Evolutionary conservation across 345 rosid genomes (phyloP).

Genomic region (Eucalyptus pauciflora): DNA sequence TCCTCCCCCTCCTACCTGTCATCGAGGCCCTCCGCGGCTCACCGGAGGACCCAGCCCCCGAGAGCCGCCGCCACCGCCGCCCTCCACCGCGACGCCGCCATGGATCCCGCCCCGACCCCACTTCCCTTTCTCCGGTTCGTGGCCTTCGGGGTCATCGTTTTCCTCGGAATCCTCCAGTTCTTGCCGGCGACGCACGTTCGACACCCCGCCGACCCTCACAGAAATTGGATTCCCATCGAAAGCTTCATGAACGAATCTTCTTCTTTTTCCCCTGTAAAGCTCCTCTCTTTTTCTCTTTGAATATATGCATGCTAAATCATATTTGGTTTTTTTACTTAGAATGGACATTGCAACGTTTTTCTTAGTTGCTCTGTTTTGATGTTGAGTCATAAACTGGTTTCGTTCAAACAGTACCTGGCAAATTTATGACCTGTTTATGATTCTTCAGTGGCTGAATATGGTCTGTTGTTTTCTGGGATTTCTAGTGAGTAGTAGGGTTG

Average conservation of each 20-base stretch:
- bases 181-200: slow-evolving; percentile 34
- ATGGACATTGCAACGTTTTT: background rate
- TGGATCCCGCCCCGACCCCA: slow-evolving; percentile 4
- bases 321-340: background rate
- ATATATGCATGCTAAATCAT: background rate
- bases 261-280: background rate
- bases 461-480: background rate
- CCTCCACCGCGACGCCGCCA: background rate
- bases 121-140: slow-evolving; percentile 2
- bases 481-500: background rate
- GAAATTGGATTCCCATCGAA: slow-evolving; percentile 20
- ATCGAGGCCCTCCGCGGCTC: background rate
- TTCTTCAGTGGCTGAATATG: background rate
- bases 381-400: background rate
- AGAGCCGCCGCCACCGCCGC: background rate
- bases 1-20: background rate
- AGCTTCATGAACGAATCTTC: background rate
- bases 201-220: slow-evolving; percentile 15
- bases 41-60: background rate
- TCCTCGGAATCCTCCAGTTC: slow-evolving; percentile 18
- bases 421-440: background rate
- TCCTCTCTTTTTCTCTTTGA: background rate
- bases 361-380: background rate
- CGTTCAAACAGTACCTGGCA: background rate
- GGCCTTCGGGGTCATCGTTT: slow-evolving; percentile 8